These are phyloP conservation scores for Solanum medicagineum DNA, from an alignment of 257 asterid genomes.

Conservation along the genomic window DNA sequence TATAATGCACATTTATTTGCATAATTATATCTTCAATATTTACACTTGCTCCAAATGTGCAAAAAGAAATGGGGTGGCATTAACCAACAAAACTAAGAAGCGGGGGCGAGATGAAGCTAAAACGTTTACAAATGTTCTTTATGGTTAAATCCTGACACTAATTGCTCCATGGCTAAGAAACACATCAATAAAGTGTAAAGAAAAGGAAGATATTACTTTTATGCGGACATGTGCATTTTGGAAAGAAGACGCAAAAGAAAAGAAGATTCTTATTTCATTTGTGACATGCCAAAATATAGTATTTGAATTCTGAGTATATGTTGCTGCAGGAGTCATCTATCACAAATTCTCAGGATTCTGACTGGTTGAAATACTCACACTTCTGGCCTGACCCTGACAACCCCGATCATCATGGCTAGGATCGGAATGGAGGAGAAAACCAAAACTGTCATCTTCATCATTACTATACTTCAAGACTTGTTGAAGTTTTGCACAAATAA, in stretches of 20 bases:
- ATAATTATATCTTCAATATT: not conserved
- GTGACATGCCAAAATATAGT: not conserved
- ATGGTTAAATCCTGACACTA: not conserved
- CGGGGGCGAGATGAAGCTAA: not conserved
- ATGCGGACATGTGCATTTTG: not conserved
- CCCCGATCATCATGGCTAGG: slow-evolving; percentile 86
- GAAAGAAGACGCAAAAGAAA: not conserved
- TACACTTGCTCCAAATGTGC: not conserved
- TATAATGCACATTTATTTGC: not conserved
- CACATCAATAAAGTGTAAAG: not conserved
- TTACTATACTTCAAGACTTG: slow-evolving; percentile 15
- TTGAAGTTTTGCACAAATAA: slow-evolving; percentile 17
- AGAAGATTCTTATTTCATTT: not conserved
- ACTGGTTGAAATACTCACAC: slow-evolving; percentile 89
- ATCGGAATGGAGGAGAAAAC: not conserved
- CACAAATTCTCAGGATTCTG: slow-evolving; percentile 71
- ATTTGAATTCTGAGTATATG: not conserved
- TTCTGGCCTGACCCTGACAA: slow-evolving; percentile 96
- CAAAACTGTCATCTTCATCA: slow-evolving; percentile 16
- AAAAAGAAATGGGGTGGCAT: not conserved
- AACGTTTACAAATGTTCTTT: not conserved
- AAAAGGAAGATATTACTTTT: not conserved
- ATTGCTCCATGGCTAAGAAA: not conserved
- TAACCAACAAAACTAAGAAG: not conserved
- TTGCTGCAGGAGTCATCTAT: slow-evolving; percentile 62